Base-by-base conservation (phyloP, 2,329 filamentous ascomycete genomes). In the Corinectria fuckeliana region DNA sequence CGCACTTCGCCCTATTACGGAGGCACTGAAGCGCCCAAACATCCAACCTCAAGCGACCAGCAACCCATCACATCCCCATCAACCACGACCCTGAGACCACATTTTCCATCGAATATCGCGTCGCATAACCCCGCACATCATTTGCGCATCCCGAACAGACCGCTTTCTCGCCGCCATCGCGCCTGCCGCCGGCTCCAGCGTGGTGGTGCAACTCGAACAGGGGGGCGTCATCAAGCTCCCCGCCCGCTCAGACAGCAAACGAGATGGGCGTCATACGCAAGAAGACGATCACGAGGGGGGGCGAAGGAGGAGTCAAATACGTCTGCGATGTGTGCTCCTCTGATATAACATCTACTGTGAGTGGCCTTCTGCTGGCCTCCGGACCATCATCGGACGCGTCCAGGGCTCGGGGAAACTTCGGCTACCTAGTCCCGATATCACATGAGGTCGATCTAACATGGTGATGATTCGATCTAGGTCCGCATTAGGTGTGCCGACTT, bases 321-420 rank as follows among this genome's bases (percentile, higher is more conserved):
- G 92, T 98, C 66, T 99, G 95, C 81, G 96, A 99, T 77, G 90
- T 96, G 59, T 99, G 95, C 77, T 96, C 92, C 42, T 92, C 92
- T 58, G 95, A 99, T 76, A 96, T 99, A 68, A 99, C 95, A 45
- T 95, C 93, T 5, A 99, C 95, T 45, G 95, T 96, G 84, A 72
- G 90, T 82, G 42, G 62, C 50, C 20, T 48, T 56, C 45, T 51
- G 55, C 28, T 44, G 45, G 48, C 38, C 47, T 52, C 41, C 54
- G 41, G 38, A 23, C 50, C 34, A 45, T 58, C 51, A 26, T 53
- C 38, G 45, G 57, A 44, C 47, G 28, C 32, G 21, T 60, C 49
- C 50, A 57, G 60, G 50, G 57, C 54, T 59, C 68, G 68, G 68
- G 50, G 50, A 69, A 71, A 69, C 57, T n/a, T 55, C 68, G 68